Conservation (phyloP, 2,329 filamentous ascomycete species). For the Meredithiella fracta region DNA sequence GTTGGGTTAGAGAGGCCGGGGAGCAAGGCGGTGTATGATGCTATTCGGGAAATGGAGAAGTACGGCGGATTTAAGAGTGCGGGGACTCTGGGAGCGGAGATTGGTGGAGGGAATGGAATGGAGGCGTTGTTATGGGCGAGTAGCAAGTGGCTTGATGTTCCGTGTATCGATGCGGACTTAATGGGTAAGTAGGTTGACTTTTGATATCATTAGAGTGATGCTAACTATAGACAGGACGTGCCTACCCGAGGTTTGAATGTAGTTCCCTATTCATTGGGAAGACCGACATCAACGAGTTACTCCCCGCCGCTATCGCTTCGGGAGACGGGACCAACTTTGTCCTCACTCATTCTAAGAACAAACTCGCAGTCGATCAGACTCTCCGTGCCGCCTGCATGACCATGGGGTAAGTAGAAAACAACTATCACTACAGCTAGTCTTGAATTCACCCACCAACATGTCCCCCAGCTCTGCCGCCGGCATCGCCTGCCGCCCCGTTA, state of each 20-base stretch:
- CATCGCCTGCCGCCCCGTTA: conserved; percentile 21
- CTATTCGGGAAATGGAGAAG: conserved; percentile 33
- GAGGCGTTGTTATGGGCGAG: conserved; percentile 24
- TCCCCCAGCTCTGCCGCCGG: conserved; percentile 22
- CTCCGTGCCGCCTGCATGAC: conserved; percentile 14
- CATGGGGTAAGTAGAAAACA: conserved; percentile 11
- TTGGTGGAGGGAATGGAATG: conserved; percentile 38
- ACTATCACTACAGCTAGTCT: neutral
- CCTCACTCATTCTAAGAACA: conserved; percentile 11
- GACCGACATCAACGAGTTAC: conserved; percentile 18
- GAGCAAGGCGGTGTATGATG: conserved; percentile 25
- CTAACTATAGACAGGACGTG: conserved; percentile 16
- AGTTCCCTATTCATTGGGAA: conserved; percentile 20
- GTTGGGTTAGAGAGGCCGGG: conserved; percentile 17
- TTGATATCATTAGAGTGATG: neutral
- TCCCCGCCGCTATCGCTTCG: conserved; percentile 17
- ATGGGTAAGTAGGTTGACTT: conserved; percentile 20
- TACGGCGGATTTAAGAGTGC: conserved; percentile 21
- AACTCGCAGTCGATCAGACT: conserved; percentile 16
- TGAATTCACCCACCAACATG: conserved; percentile 5
- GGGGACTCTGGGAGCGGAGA: conserved; percentile 19
- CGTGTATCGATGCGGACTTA: conserved; percentile 24
- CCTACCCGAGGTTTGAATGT: conserved; percentile 19
- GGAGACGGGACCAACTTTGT: conserved; percentile 17
- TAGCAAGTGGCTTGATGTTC: conserved; percentile 22